Evolutionary conservation across 257 asterid genomes (phyloP), one percentile per base, ranked within the genome.

Genomic region (Verbascum thapsus): DNA sequence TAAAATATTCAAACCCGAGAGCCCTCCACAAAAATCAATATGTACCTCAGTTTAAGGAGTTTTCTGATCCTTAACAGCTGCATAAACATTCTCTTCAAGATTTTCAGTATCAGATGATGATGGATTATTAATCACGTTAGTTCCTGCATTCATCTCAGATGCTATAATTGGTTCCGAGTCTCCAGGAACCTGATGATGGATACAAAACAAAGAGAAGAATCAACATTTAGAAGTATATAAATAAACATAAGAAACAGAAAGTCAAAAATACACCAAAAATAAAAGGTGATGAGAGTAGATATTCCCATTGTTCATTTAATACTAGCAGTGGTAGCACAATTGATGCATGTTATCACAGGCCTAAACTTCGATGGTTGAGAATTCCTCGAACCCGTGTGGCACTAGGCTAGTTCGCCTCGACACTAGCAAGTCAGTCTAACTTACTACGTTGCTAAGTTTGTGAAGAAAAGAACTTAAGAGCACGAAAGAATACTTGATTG

Each of bases 11-110:
- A 23, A 35, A 30, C 13, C 7, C 53, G 19, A 37, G 9, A 18
- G 30, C 10, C 40, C 47, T 41, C 19, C 4, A 23, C 58, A 53
- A 30, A 11, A 57, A 37, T n/a, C 26, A 32, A 41, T 37, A 16
- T 43, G 68, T 74, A 90, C 95, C 91, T 85, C 74, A 75, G 56
- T 54, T 69, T 62, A 64, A 54, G 68, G 72, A 39, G 72, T 63
- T 49, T 58, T 56, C 49, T 74, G 72, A 61, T 79, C 84, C 81
- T 64, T 42, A 41, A 60, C 61, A 51, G 70, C 75, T 11, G 75
- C 74, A 12, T 78, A 70, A 58, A 64, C 75, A 63, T 52, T 69
- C 71, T 62, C 83, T 48, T 63, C 74, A 41, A 73, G 73, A 64
- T 61, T 35, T 42, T 74, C 77, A 57, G 66, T 71, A 64, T 68